Base-by-base conservation (phyloP, 2,329 filamentous ascomycete species). In the Aspergillus sp. region DNA sequence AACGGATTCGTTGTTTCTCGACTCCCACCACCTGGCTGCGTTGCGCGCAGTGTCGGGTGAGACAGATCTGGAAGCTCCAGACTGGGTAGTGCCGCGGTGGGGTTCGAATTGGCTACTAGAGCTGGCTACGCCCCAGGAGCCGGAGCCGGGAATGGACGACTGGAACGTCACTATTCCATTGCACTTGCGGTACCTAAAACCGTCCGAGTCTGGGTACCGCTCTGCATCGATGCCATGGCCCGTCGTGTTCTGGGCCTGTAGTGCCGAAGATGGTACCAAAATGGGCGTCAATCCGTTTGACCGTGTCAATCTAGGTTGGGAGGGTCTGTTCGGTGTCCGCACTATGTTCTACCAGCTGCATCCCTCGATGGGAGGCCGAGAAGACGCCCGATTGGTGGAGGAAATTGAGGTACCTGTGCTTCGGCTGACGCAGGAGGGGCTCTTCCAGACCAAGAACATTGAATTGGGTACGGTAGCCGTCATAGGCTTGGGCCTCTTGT, bases 61-160 rank as follows among this genome's bases (percentile, higher is more conserved):
- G 17, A 88, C 92, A 5, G 92, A 97, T 61, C 85, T 97, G 49
- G 93, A 97, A 75, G 91, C 91, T 0, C 93, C 93, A 1, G 87
- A 88, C 62, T 97, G 95, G 77, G 84, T 86, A 1, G 81, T 91
- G 25, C 67, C 80, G 5, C 71, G 79, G 29, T 97, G 93, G 93
- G 93, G 93, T 4, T 92, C 88, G 0, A 84, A 81, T 14, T 78
- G 91, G 14, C 79, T 97, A 4, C 73, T 97, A 17, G 86, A 94
- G 66, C 79, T 97, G 36, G 81, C 83, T 0, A 77, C 80, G 1
- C 83, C 87, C 0, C 19, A 41, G 16, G n/a, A 61, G 5, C n/a
- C 38, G 3, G 44, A 46, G 3, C 44, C 47, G 25, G 4, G 50
- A 7, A 9, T 50, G 14, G 51, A 54, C 5, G 61, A 66, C 21